Evolutionary conservation across 768 basidiomycete genomes (phyloP).

Genomic region (Rubroboletus pulcherrimus): DNA sequence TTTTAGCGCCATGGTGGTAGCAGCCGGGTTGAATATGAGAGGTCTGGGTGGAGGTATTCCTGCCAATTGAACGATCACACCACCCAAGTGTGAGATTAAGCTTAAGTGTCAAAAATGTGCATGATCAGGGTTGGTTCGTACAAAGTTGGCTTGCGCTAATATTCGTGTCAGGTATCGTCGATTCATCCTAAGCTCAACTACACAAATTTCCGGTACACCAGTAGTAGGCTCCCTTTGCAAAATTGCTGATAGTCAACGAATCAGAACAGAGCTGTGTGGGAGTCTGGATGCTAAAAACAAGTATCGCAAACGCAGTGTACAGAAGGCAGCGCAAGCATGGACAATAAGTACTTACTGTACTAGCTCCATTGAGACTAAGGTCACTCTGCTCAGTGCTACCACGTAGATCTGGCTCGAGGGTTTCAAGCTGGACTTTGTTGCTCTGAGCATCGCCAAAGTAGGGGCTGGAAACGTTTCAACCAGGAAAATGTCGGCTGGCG

Average conservation of each 20-base stretch:
- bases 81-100: conserved; percentile 1
- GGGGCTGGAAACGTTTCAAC: background rate
- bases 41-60: background rate
- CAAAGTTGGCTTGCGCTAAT: background rate
- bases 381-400: too few relatives aligned
- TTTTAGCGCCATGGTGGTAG: conserved; percentile 16
- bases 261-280: too few relatives aligned
- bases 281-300: too few relatives aligned
- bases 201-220: background rate
- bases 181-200: background rate
- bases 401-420: too few relatives aligned
- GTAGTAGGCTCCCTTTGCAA: background rate
- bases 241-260: background rate
- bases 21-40: background rate
- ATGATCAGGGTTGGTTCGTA: background rate
- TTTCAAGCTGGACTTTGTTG: too few relatives aligned
- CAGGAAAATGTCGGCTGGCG: background rate
- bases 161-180: background rate
- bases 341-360: too few relatives aligned
- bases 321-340: background rate
- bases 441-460: background rate
- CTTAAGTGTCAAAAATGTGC: background rate
- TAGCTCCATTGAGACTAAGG: background rate
- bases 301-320: background rate
- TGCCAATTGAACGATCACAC: background rate